phyloP scores from a whole-genome alignment of 768 basidiomycete species.

The Boletus insuetus region DNA sequence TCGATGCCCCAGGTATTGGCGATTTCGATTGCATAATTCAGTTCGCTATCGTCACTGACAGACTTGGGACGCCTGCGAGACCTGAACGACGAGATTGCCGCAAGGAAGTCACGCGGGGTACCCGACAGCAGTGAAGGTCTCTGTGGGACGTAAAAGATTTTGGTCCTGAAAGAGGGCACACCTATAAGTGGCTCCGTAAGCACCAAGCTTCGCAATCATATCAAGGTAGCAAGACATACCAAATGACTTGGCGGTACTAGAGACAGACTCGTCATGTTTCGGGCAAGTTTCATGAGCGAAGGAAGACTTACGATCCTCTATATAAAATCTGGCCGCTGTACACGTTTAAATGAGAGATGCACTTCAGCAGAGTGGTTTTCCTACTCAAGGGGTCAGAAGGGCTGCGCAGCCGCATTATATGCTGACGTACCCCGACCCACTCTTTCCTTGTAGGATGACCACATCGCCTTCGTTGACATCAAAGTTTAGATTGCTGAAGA shows the following conservation, averaged over 20 bases:
- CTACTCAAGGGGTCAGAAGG: conserved; percentile 22
- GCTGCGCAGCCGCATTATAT: not conserved
- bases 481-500: conserved; percentile 64
- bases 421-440: conserved; percentile 62
- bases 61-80: conserved; percentile 36
- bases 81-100: conserved; percentile 50
- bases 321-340: conserved; percentile 66
- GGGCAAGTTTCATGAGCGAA: not conserved
- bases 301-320: conserved; percentile 55
- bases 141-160: conserved; percentile 85
- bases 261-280: not conserved
- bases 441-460: conserved; percentile 73
- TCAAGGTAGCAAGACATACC: conserved; percentile 35
- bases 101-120: conserved; percentile 72
- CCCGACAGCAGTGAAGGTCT: conserved; percentile 83
- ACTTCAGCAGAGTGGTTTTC: conserved; percentile 81
- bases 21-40: conserved; percentile 48
- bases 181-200: conserved; percentile 40
- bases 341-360: conserved; percentile 73
- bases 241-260: conserved; percentile 48
- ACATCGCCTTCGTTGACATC: conserved; percentile 70
- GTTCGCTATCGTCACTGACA: conserved; percentile 21
- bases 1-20: conserved; percentile 67
- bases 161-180: conserved; percentile 73
- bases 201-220: not conserved